Percentiles rank a stretch among this genome's conserved stretches.
Evolutionary conservation across 176 grass and related monocot genomes (phyloP).

Genomic region (Triticum urartu): DNA sequence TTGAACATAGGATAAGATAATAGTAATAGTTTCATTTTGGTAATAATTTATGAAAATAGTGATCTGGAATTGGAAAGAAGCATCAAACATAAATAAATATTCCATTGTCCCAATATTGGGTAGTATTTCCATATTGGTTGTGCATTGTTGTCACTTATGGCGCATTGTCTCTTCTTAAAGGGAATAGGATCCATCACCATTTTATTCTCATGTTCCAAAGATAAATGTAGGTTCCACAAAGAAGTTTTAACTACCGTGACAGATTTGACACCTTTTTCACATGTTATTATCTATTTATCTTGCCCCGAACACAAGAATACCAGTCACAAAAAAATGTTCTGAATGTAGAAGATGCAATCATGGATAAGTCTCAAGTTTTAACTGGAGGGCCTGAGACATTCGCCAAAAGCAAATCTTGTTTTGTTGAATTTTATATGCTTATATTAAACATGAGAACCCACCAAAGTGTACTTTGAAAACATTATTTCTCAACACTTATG

Average conservation of each 20-base stretch:
- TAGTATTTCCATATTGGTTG: neutral
- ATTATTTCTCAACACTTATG: neutral
- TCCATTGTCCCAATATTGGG: neutral
- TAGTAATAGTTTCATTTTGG: neutral
- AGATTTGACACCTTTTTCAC: neutral
- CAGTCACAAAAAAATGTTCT: neutral
- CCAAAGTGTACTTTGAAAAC: neutral
- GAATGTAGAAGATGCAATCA: neutral
- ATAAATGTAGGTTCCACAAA: neutral
- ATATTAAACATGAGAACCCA: neutral
- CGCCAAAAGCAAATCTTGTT: neutral
- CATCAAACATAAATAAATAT: neutral
- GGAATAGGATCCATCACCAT: neutral
- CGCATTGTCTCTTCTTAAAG: neutral
- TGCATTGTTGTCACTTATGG: neutral
- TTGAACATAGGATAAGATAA: neutral
- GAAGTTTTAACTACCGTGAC: neutral
- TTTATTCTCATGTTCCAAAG: neutral
- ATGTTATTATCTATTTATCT: neutral
- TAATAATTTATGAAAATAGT: neutral
- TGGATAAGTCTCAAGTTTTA: no score
- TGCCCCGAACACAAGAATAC: neutral
- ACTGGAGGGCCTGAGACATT: no score
- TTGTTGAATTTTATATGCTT: neutral
- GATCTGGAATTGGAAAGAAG: neutral